Evolutionary conservation across 2,329 filamentous ascomycete genomes (phyloP).

Genomic region (Aspergillus sp.): DNA sequence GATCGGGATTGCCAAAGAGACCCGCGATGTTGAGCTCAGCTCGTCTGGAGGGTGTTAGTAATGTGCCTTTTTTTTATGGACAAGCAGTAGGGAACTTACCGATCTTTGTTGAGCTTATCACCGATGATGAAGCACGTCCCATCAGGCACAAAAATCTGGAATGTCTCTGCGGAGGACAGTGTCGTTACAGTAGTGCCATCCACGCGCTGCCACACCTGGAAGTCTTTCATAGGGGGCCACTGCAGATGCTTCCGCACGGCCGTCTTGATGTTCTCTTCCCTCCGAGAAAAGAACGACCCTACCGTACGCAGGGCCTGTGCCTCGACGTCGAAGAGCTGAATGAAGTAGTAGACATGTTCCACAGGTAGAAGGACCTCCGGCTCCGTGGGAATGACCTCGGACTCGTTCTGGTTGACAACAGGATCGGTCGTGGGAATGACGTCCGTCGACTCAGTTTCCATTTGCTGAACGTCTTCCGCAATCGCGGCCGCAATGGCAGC

Average conservation of each 20-base stretch:
- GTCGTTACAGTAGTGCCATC: constrained; percentile 34
- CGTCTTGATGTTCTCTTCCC: constrained; percentile 39
- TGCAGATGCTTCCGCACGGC: constrained; percentile 39
- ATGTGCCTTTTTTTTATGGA: not conserved
- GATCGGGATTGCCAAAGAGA: constrained; percentile 37
- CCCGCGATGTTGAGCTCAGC: constrained; percentile 31
- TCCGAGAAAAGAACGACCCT: constrained; percentile 42
- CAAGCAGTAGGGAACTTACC: constrained; percentile 24
- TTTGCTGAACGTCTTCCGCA: constrained; percentile 24
- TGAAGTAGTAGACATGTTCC: constrained; percentile 45
- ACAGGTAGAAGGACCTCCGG: constrained; percentile 22
- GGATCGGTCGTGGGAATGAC: constrained; percentile 2
- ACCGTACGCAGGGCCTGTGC: constrained; percentile 41
- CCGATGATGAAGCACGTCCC: constrained; percentile 43
- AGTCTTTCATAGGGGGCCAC: constrained; percentile 37
- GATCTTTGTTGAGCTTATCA: constrained; percentile 37
- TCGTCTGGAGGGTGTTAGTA: constrained; percentile 22
- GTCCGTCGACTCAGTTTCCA: constrained; percentile 15
- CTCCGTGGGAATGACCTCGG: constrained; percentile 11
- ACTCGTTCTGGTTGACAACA: constrained; percentile 13
- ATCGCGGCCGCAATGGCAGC: constrained; percentile 29
- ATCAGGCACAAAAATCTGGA: constrained; percentile 34
- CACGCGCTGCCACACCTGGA: constrained; percentile 44
- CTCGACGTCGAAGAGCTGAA: constrained; percentile 54
- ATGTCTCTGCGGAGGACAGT: constrained; percentile 33